phyloP scores from a whole-genome alignment of 768 basidiomycete genomes.

The Leccinum aurantiacum region DNA sequence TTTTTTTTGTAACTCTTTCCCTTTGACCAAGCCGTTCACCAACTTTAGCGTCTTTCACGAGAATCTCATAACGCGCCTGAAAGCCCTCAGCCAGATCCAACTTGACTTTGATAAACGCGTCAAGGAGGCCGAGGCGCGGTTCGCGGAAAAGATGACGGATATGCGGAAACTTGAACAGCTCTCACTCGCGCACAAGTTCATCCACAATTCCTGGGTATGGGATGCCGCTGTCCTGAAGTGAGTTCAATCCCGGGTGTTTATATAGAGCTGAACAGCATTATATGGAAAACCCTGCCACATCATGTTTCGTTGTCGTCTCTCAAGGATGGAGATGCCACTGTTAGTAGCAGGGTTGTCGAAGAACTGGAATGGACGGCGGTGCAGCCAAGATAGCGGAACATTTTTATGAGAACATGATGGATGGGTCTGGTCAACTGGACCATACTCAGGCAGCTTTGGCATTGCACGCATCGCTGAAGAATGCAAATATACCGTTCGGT shows the following conservation, averaged over 20 bases:
- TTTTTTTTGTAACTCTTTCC: not conserved
- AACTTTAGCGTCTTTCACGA: conserved; percentile 95
- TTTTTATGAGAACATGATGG: not conserved
- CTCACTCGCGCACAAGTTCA: not conserved
- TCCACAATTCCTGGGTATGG: not conserved
- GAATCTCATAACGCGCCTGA: conserved; percentile 85
- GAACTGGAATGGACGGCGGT: not conserved
- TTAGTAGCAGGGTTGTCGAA: not conserved
- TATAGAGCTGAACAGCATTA: conserved; percentile 6
- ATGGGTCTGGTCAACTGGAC: not conserved
- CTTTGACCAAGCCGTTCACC: conserved; percentile 70
- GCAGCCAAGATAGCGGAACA: not conserved
- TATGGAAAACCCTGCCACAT: not conserved
- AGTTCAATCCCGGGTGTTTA: not conserved
- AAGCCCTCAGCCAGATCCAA: conserved; percentile 81
- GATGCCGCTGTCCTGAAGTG: not conserved
- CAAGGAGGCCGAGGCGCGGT: conserved; percentile 75
- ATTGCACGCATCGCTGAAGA: not conserved
- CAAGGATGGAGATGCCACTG: not conserved
- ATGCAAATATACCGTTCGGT: not conserved
- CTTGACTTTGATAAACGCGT: conserved; percentile 81
- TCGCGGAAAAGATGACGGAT: conserved; percentile 69
- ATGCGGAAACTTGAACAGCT: conserved; percentile 67
- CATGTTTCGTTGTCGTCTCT: not conserved
- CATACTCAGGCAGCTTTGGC: not conserved